Conservation (phyloP, 208 protist genomes). For the Leishmania braziliensis region DNA sequence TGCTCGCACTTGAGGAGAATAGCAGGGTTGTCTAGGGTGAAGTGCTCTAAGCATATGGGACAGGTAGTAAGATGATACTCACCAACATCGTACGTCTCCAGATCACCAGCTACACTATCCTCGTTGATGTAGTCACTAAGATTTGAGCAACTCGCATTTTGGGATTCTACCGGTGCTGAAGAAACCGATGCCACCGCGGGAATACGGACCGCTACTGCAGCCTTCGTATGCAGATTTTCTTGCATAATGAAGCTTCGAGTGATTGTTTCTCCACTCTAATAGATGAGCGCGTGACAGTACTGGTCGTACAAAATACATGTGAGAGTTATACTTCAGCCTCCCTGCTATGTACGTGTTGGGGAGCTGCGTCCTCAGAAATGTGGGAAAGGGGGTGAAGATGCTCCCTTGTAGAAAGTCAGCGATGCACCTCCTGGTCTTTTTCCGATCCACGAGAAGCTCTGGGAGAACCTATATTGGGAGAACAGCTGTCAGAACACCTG, state of each 20-base stretch:
- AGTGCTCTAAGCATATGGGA: constrained; percentile 82
- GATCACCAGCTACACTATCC: constrained; percentile 4
- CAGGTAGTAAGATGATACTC: constrained; percentile 69
- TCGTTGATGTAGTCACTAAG: constrained; percentile 30
- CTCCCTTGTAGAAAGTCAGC: neutral
- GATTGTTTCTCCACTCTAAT: neutral
- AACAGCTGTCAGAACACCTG: neutral
- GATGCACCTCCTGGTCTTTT: neutral
- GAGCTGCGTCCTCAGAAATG: neutral
- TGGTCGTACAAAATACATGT: neutral
- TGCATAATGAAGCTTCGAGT: neutral
- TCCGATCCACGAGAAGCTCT: neutral
- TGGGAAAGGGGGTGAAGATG: neutral
- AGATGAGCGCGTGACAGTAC: neutral
- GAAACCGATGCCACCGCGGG: neutral
- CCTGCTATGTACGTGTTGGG: neutral
- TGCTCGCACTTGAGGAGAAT: constrained; percentile 78
- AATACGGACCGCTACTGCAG: neutral
- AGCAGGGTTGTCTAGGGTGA: constrained; percentile 81
- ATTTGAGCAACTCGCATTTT: constrained; percentile 22
- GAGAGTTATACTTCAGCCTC: neutral
- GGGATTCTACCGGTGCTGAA: neutral
- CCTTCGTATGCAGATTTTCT: neutral
- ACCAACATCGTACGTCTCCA: constrained; percentile 70
- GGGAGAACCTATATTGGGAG: neutral